Conservation (phyloP, 2,329 filamentous ascomycete genomes). For the Pseudopyricularia cyperi region DNA sequence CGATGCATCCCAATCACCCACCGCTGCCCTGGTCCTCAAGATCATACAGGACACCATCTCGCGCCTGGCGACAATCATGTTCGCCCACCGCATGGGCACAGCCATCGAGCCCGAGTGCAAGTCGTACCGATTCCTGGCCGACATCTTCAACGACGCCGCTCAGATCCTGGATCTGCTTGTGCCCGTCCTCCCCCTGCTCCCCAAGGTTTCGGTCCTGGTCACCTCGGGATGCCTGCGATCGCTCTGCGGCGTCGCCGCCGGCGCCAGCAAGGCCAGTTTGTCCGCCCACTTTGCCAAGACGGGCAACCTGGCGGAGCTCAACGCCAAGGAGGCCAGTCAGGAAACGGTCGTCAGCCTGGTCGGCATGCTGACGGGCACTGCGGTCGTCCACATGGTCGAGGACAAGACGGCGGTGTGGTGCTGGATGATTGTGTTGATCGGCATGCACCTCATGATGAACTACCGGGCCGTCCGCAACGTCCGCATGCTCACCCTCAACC, state of each 20-base stretch:
- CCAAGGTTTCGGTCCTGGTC: constrained; percentile 36
- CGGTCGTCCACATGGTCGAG: constrained; percentile 67
- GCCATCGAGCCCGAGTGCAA: constrained; percentile 86
- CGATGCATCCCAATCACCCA: constrained; percentile 65
- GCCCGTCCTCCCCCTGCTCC: constrained; percentile 49
- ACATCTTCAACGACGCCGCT: constrained; percentile 77
- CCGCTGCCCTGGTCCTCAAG: constrained; percentile 67
- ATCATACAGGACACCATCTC: constrained; percentile 74
- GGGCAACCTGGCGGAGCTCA: constrained; percentile 84
- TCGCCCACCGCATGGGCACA: constrained; percentile 70
- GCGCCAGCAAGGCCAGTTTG: constrained; percentile 78
- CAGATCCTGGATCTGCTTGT: constrained; percentile 79
- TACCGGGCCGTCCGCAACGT: constrained; percentile 77
- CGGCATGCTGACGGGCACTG: constrained; percentile 72
- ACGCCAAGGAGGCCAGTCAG: constrained; percentile 89
- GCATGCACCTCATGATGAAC: constrained; percentile 71
- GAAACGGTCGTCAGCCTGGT: constrained; percentile 85
- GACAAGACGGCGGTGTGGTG: constrained; percentile 60
- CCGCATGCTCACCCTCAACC: constrained; percentile 70
- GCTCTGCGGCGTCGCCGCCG: constrained; percentile 81
- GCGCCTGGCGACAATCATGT: constrained; percentile 71
- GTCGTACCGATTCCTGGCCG: constrained; percentile 73
- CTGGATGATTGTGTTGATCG: constrained; percentile 57
- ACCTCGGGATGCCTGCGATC: constrained; percentile 37
- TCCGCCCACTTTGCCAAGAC: constrained; percentile 82